Evolutionary conservation across 306 rosid species (phyloP).

Genomic region (Lablab purpureus): DNA sequence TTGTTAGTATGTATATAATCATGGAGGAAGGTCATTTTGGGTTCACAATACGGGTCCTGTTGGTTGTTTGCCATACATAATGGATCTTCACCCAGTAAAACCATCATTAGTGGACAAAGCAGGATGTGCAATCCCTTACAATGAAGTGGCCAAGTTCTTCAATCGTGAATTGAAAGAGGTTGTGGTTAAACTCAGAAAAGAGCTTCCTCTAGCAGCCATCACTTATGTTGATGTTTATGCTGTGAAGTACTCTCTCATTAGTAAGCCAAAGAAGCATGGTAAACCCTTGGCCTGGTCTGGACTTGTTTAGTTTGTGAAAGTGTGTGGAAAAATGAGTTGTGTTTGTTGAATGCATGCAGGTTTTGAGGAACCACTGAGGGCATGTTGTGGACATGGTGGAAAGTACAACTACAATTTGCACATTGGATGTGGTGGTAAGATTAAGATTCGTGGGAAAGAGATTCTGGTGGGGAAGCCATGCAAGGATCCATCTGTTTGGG

Average conservation of each 20-base stretch:
- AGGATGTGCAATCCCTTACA: constrained; percentile 67
- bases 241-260: constrained; percentile 70
- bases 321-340: background rate
- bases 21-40: constrained; percentile 67
- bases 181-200: constrained; percentile 56
- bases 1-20: constrained; percentile 51
- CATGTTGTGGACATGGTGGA: constrained; percentile 94
- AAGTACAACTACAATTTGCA: constrained; percentile 67
- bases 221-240: constrained; percentile 84
- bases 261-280: constrained; percentile 65
- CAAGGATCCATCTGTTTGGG: constrained; percentile 62
- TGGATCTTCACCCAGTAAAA: constrained; percentile 45
- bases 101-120: constrained; percentile 48
- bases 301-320: background rate
- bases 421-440: constrained; percentile 70
- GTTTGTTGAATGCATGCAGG: constrained; percentile 61
- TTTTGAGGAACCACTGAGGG: constrained; percentile 65
- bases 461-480: constrained; percentile 66
- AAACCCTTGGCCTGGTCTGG: constrained; percentile 16
- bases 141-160: constrained; percentile 73
- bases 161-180: constrained; percentile 52
- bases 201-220: constrained; percentile 73
- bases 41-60: constrained; percentile 62
- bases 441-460: constrained; percentile 57
- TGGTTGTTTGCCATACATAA: constrained; percentile 62